Evolutionary conservation across 179 eudicot species (phyloP).

Genomic region (Dionaea muscipula): DNA sequence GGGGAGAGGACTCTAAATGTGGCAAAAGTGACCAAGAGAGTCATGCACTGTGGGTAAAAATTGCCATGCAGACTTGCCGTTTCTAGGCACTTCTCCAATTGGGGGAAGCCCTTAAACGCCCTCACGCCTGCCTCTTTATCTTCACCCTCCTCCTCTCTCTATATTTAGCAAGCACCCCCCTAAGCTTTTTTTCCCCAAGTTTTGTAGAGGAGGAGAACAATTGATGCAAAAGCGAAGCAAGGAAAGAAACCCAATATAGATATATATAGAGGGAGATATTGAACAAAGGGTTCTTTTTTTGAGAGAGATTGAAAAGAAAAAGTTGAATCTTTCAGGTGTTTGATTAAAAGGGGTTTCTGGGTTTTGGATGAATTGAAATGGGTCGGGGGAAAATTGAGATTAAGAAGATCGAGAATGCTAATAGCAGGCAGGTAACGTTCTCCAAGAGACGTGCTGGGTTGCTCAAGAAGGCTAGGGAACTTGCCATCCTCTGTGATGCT

Average conservation of each 20-base stretch:
- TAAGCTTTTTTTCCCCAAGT: background rate
- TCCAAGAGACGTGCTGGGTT: constrained; percentile 23
- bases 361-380: constrained; percentile 13
- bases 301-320: no score
- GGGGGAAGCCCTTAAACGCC: background rate
- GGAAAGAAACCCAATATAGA: no score
- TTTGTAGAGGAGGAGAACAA: no score
- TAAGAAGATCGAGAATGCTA: constrained; percentile 34
- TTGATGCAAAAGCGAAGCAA: no score
- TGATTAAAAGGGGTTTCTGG: no score
- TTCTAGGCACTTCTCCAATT: constrained; percentile 1
- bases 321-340: no score
- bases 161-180: background rate
- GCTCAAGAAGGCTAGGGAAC: constrained; percentile 26
- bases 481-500: constrained; percentile 42
- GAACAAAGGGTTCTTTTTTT: no score
- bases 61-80: constrained; percentile 1
- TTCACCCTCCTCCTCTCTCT: background rate
- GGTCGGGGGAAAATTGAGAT: constrained; percentile 51
- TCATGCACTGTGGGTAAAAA: background rate
- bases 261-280: no score
- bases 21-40: constrained; percentile 1
- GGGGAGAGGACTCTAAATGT: background rate
- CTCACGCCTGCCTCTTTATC: background rate
- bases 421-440: constrained; percentile 45